Conservation (phyloP, 73 alveolate species). For the Effrenium voratum region DNA sequence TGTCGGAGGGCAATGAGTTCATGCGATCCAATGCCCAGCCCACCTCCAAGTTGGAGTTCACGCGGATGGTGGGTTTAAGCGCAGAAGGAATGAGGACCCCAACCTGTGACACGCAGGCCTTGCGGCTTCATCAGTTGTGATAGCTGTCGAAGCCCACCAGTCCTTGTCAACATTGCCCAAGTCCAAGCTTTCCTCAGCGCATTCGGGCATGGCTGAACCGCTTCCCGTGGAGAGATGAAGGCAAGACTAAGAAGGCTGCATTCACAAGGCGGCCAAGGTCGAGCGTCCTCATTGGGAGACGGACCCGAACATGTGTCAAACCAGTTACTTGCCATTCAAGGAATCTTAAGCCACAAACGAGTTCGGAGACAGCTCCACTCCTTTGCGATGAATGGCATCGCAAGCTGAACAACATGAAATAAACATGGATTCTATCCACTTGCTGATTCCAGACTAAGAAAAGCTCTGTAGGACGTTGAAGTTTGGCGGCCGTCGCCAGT, state of each 20-base stretch:
- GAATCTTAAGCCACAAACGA: not conserved
- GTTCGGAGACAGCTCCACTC: not conserved
- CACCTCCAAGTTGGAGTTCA: slow-evolving; percentile 58
- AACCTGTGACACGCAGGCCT: not conserved
- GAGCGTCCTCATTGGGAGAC: not conserved
- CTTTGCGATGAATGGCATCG: not conserved
- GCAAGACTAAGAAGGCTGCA: not conserved
- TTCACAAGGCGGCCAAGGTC: slow-evolving; percentile 40
- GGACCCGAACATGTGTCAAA: not conserved
- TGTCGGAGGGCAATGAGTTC: too few species aligned
- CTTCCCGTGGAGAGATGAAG: not conserved
- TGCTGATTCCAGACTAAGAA: too few species aligned
- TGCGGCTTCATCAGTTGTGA: not conserved
- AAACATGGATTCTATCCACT: too few species aligned
- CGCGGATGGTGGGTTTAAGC: slow-evolving; percentile 32
- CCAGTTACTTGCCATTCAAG: not conserved
- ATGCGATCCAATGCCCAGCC: too few species aligned
- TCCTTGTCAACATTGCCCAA: not conserved
- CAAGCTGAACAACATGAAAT: too few species aligned
- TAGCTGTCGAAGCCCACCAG: not conserved
- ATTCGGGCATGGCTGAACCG: not conserved
- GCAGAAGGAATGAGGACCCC: slow-evolving; percentile 5
- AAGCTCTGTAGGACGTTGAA: too few species aligned
- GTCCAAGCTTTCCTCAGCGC: slow-evolving; percentile 56
- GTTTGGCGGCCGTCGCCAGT: slow-evolving; percentile 31